Evolutionary conservation across 768 basidiomycete species (phyloP), one percentile per base, ranked within the genome.

Genomic region (Filobasidium floriforme): DNA sequence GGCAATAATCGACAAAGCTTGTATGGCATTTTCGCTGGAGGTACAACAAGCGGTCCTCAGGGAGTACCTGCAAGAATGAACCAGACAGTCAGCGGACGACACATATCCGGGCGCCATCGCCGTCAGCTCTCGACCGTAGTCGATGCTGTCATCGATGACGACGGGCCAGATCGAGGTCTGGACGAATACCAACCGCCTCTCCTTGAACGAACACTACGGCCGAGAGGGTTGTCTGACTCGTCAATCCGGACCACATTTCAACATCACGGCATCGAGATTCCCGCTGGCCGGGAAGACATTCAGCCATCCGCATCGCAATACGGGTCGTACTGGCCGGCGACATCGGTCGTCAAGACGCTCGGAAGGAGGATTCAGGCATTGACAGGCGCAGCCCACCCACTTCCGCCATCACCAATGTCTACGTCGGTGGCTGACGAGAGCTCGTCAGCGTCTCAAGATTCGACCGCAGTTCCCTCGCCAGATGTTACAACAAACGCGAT

Each of bases 1-100:
- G 57, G 51, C 41, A 29, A 75, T 43, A 67, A 76, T 29, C 41
- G 29, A 60, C 43, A 26, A 73, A 80, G 46, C 70, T 32, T 93
- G 29, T 88, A 90, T 84, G 87, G 85, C 41, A 96, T 99, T 69
- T 98, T 98, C 72, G 94, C 92, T 0, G 94, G 94, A 22, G 61
- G 26, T 43, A 67, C 37, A 26, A 40, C 59, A 41, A 70, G 55
- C 41, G 64, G 29, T 24, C 22, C 15, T 15, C 69, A 28, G 43
- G 69, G 46, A 54, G 0, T 75, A 7, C 68, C 72, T 29, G 60
- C 68, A 15, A 70, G 69, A n/a, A 69, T 65, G n/a, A 75, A 73
- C 1, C 71, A 73, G 60, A 64, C 71, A 7, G 74, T 76, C 62
- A 69, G 64, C 18, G 74, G 72, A 29, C 49, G 65, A n/a, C 69